phyloP scores from a whole-genome alignment of 768 basidiomycete species.

The Macrolepiota dolichaula region DNA sequence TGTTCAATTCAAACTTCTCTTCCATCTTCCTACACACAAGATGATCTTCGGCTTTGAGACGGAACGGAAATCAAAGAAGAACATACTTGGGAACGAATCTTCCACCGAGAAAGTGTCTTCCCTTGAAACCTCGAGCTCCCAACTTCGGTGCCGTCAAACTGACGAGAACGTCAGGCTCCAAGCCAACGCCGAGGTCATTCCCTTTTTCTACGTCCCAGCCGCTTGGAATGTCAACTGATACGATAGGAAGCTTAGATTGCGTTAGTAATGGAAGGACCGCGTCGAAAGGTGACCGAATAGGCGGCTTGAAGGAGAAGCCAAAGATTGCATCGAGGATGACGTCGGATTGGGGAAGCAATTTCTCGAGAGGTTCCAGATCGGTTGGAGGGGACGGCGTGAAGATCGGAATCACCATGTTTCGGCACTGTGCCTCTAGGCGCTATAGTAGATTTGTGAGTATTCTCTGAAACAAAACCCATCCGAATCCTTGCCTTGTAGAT shows the following conservation, averaged over 20 bases:
- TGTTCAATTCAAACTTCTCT: constrained; percentile 71
- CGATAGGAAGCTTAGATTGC: constrained; percentile 68
- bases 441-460: constrained; percentile 22
- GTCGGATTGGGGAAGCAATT: constrained; percentile 59
- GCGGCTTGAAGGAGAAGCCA: constrained; percentile 95
- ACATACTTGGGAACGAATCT: constrained; percentile 87
- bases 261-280: constrained; percentile 64
- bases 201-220: constrained; percentile 95
- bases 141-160: constrained; percentile 94
- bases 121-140: constrained; percentile 74
- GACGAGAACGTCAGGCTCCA: constrained; percentile 77
- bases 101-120: constrained; percentile 91
- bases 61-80: not conserved
- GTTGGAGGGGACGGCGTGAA: constrained; percentile 42
- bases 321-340: constrained; percentile 95
- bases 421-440: constrained; percentile 83
- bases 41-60: not conserved
- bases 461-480: not conserved
- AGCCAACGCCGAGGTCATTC: constrained; percentile 46
- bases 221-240: constrained; percentile 94
- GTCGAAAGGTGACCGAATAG: constrained; percentile 87
- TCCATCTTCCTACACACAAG: constrained; percentile 52
- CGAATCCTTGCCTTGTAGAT: constrained; percentile 67
- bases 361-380: constrained; percentile 41
- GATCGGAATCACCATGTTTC: constrained; percentile 82